Conservation (phyloP, 208 protist genomes). For the Lotmaria passim region DNA sequence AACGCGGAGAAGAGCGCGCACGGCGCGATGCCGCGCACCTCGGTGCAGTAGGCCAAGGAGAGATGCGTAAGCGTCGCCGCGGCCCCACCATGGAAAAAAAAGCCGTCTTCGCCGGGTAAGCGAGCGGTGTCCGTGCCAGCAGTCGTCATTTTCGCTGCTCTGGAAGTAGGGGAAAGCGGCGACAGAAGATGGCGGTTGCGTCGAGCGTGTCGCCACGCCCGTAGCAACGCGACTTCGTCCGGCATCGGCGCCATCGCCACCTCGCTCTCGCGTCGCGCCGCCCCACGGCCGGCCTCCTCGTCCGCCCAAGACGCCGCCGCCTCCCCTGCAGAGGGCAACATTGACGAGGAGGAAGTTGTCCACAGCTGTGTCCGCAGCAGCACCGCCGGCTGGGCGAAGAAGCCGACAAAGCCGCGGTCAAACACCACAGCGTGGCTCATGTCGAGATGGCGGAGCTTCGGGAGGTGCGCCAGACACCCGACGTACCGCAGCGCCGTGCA, state of each 20-base stretch:
- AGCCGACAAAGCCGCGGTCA: constrained; percentile 27
- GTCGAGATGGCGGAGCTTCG: constrained; percentile 22
- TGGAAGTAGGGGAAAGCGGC: background rate
- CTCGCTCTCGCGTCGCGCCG: background rate
- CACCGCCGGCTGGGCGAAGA: constrained; percentile 7
- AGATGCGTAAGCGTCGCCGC: constrained; percentile 15
- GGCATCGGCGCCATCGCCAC: constrained; percentile 6
- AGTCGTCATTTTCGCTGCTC: background rate
- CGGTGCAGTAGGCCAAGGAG: constrained; percentile 29
- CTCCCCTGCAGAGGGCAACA: background rate
- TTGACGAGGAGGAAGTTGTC: background rate
- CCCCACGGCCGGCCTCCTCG: background rate
- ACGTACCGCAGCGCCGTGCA: constrained; percentile 31
- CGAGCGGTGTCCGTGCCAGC: background rate
- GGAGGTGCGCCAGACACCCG: constrained; percentile 35
- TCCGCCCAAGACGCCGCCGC: background rate
- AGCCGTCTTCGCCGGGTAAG: background rate
- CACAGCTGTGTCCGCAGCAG: constrained; percentile 13
- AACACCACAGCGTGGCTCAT: constrained; percentile 18
- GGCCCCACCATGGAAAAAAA: constrained; percentile 5
- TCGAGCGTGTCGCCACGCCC: constrained; percentile 10
- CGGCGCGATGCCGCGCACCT: constrained; percentile 34
- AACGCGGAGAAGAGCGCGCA: constrained; percentile 28
- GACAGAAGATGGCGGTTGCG: background rate
- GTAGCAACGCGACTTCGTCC: constrained; percentile 26